Evolutionary conservation across 78 protist species (phyloP), one percentile per base, ranked within the genome.

Genomic region (Dictyostelium capitatum): DNA sequence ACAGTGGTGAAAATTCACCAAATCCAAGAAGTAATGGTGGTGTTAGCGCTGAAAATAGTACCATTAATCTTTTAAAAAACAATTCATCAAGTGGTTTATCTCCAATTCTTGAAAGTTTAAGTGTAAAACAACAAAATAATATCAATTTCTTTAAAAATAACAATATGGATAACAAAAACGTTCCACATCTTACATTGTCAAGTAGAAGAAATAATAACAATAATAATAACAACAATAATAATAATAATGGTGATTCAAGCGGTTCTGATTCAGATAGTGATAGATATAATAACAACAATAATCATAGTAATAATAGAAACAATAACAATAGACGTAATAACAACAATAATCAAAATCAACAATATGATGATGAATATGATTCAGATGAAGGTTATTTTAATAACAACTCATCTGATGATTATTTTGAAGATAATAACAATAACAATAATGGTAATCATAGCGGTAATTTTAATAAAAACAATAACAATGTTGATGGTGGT

Each of bases 401-500:
- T 41, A 41, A 72, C 43, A 67, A 32, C 6, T 67, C 75, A 11
- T 67, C 75, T 15, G 75, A 67, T 32, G 75, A 67, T 17, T 67
- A 67, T 32, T 67, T 67, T 73, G 43, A 51, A 11, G 79, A 73
- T 73, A n/a, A 57, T 57, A 57, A 57, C 67, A 57, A 57, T 57
- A n/a, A 56, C 30, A 20, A 56, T 56, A 56, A n/a, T 10, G 7
- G 46, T 43, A n/a, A 72, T 20, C 17, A 46, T 72, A 43, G 79
- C 10, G 11, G 20, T n/a, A 43, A 73, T 15, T 23, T 23, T 37
- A 69, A 69, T 14, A 14, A 23, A 12, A 67, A 32, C 14, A 67
- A 32, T 32, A 46, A 67, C 20, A 67, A 67, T 32, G 11, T 0
- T 67, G 15, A 32, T 67, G 12, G 30, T 4, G 12, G 28, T 43